phyloP scores from a whole-genome alignment of 1,139 yeast genomes.

The Debaryomycetaceae sp. region DNA sequence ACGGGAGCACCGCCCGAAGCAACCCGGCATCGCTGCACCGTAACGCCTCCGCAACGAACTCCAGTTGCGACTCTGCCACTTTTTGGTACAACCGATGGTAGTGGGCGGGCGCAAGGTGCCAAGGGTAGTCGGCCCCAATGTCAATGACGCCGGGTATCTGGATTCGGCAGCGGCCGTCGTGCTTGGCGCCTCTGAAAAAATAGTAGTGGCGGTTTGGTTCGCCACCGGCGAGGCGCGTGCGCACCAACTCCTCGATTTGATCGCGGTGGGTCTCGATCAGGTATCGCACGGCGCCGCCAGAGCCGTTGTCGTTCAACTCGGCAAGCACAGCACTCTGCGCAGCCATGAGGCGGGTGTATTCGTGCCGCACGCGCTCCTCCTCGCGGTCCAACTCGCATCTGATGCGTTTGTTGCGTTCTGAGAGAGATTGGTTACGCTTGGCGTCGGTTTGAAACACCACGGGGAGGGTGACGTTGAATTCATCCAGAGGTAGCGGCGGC shows the following conservation, averaged over 20 bases:
- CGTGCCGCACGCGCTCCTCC: slow-evolving; percentile 10
- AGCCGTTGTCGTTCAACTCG: slow-evolving; percentile 8
- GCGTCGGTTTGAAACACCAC: slow-evolving; percentile 25
- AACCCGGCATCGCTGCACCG: too few relatives aligned
- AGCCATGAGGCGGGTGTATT: slow-evolving; percentile 13
- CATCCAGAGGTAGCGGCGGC: too few relatives aligned
- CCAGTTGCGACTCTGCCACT: too few relatives aligned
- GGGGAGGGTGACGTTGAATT: slow-evolving; percentile 21
- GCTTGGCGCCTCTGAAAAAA: slow-evolving; percentile 3
- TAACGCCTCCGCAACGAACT: too few relatives aligned
- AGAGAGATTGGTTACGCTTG: slow-evolving; percentile 19
- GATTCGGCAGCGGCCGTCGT: too few relatives aligned
- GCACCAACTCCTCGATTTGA: slow-evolving; percentile 5
- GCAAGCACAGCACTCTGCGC: slow-evolving; percentile 2
- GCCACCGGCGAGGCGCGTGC: slow-evolving; percentile 1
- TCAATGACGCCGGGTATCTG: too few relatives aligned
- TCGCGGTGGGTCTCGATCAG: slow-evolving; percentile 6
- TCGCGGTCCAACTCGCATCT: slow-evolving; percentile 16
- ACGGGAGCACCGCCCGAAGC: too few relatives aligned
- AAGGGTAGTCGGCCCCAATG: too few relatives aligned
- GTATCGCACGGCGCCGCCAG: slow-evolving; percentile 4
- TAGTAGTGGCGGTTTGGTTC: slow-evolving; percentile 5
- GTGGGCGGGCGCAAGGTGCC: too few relatives aligned
- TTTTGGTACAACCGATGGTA: too few relatives aligned
- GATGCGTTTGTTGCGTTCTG: slow-evolving; percentile 15